Evolutionary conservation across 768 basidiomycete species (phyloP).

Genomic region (Atractiella rhizophila): DNA sequence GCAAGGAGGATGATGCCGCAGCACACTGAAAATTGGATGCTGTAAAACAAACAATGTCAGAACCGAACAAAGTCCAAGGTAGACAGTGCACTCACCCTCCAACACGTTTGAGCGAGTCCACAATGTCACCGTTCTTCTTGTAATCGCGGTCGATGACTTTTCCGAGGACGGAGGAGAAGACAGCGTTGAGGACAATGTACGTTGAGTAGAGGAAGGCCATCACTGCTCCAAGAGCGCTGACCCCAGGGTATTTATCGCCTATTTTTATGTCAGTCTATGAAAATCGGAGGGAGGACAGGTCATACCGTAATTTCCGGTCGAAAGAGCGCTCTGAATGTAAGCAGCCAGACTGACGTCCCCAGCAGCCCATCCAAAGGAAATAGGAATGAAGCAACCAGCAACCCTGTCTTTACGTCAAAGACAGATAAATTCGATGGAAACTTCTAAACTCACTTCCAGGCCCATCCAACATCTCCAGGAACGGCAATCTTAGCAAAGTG

Average conservation of each 20-base stretch:
- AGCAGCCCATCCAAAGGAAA: constrained; percentile 19
- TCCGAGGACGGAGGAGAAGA: constrained; percentile 17
- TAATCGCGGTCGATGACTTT: constrained; percentile 17
- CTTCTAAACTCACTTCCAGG: constrained; percentile 8
- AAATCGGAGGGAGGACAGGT: not conserved
- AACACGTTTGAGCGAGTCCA: no score
- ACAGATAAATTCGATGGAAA: not conserved
- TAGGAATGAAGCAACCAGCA: constrained; percentile 15
- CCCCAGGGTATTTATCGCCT: constrained; percentile 9
- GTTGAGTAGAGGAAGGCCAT: constrained; percentile 18
- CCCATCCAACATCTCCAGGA: constrained; percentile 10
- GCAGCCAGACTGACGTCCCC: constrained; percentile 20
- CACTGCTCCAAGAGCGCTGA: constrained; percentile 18
- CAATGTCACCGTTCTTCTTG: no score
- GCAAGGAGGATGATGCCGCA: constrained; percentile 15
- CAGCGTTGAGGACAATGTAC: constrained; percentile 17
- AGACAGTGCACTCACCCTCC: constrained; percentile 1
- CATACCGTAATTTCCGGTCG: constrained; percentile 2
- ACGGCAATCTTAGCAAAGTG: constrained; percentile 9
- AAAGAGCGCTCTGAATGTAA: constrained; percentile 18
- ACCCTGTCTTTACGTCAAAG: constrained; percentile 4
- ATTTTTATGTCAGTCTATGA: constrained; percentile 4
- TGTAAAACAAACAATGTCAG: no score
- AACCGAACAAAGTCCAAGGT: not conserved
- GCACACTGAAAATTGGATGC: constrained; percentile 18